These are phyloP conservation scores for Calonectria fujianensis DNA, from an alignment of 2,329 filamentous ascomycete species.

Conservation along the genomic window DNA sequence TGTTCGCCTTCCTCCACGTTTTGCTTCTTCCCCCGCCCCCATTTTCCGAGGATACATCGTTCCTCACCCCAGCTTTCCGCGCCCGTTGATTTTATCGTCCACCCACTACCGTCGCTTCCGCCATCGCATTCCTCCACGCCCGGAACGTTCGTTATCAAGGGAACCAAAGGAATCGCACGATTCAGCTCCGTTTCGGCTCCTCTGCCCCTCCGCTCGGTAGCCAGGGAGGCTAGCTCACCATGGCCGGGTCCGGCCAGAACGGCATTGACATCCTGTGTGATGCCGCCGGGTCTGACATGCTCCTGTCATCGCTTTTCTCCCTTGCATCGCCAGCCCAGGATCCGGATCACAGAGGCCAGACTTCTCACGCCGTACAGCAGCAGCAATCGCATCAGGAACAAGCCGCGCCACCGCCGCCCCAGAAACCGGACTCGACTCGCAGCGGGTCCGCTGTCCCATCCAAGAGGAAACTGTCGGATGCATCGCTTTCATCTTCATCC, in stretches of 20 bases:
- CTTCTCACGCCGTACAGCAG: conserved; percentile 29
- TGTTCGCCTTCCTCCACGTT: conserved; percentile 38
- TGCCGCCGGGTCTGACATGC: conserved; percentile 55
- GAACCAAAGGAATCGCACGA: conserved; percentile 35
- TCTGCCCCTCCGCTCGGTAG: conserved; percentile 31
- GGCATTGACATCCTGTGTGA: conserved; percentile 55
- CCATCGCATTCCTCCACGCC: conserved; percentile 13
- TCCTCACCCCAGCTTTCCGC: conserved; percentile 33
- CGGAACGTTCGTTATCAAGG: conserved; percentile 20
- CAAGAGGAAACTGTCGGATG: conserved; percentile 54
- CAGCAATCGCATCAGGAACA: conserved; percentile 46
- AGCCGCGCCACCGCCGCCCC: conserved; percentile 40
- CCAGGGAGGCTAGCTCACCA: conserved; percentile 44
- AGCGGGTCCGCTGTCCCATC: conserved; percentile 43
- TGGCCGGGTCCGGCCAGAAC: conserved; percentile 54
- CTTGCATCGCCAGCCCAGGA: conserved; percentile 49
- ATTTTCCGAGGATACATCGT: conserved; percentile 42
- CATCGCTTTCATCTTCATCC: conserved; percentile 51
- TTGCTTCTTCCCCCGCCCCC: conserved; percentile 43
- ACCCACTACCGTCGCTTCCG: conserved; percentile 18
- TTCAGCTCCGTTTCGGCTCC: conserved; percentile 32
- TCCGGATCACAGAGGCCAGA: conserved; percentile 35
- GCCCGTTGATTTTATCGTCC: conserved; percentile 26
- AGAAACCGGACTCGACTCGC: conserved; percentile 40
- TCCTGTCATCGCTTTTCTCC: conserved; percentile 53